Conservation (phyloP, 2,329 filamentous ascomycete genomes). For the Calonectria montana region DNA sequence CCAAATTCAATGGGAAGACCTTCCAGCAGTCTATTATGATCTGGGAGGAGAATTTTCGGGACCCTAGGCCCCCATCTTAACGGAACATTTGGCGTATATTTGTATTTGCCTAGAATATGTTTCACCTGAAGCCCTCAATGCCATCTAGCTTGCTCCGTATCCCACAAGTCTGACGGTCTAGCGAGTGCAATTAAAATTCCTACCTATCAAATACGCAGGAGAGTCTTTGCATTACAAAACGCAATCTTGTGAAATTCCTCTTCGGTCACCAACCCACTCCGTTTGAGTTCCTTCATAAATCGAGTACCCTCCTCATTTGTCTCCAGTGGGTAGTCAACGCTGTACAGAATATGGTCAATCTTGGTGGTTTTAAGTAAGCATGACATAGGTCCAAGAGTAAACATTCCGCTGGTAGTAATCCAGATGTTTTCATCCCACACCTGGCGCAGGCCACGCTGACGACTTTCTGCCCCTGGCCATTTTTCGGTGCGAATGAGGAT, state of each 20-base stretch:
- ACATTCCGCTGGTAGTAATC: conserved; percentile 67
- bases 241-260: conserved; percentile 62
- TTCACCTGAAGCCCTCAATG: no score
- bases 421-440: conserved; percentile 68
- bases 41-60: no score
- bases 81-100: no score
- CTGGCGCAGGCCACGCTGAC: conserved; percentile 53
- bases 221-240: conserved; percentile 61
- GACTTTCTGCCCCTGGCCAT: conserved; percentile 39
- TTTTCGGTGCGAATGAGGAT: conserved; percentile 45
- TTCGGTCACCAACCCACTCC: conserved; percentile 60
- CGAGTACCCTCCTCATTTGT: conserved; percentile 56
- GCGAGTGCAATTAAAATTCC: not conserved
- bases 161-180: no score
- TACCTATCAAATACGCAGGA: conserved; percentile 48
- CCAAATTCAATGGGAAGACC: no score
- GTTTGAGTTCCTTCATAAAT: conserved; percentile 60
- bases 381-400: conserved; percentile 59
- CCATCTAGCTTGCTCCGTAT: no score
- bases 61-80: no score
- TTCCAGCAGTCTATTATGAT: no score
- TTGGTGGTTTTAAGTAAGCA: conserved; percentile 56
- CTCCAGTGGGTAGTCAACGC: conserved; percentile 68
- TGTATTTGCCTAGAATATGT: no score
- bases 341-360: conserved; percentile 64